These are phyloP conservation scores for Glonium stellatum DNA, from an alignment of 495 filamentous ascomycete genomes.

Conservation along the genomic window DNA sequence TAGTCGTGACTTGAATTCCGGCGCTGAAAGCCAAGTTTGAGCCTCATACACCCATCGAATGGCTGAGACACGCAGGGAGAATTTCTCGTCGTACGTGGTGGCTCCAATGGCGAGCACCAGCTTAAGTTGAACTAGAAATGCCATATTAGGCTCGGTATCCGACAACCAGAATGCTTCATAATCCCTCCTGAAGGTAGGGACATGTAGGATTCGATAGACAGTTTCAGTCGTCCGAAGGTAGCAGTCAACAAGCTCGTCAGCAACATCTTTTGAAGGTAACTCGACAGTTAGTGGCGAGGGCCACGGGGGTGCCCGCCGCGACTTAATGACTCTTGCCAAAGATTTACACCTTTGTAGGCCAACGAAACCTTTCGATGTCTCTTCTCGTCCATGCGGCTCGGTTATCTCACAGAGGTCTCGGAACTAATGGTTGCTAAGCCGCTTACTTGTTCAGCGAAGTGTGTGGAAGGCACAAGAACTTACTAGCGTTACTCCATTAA, in stretches of 20 bases:
- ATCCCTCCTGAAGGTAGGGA: slow-evolving; percentile 49
- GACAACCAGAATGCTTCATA: too few species aligned
- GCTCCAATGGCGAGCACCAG: too few species aligned
- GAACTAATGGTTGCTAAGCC: slow-evolving; percentile 33
- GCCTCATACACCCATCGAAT: too few species aligned
- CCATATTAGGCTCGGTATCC: too few species aligned
- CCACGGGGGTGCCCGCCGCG: slow-evolving; percentile 39
- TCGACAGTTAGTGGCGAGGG: slow-evolving; percentile 31
- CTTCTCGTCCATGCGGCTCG: slow-evolving; percentile 38
- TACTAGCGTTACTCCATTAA: slow-evolving; percentile 41
- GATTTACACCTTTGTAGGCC: slow-evolving; percentile 43
- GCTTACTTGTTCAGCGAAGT: neutral
- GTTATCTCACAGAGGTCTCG: slow-evolving; percentile 38
- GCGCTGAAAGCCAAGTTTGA: too few species aligned
- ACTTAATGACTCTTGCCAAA: slow-evolving; percentile 43
- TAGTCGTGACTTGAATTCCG: too few species aligned
- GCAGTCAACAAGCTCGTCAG: slow-evolving; percentile 44
- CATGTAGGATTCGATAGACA: slow-evolving; percentile 48
- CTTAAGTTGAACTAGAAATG: too few species aligned
- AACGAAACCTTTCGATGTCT: slow-evolving; percentile 32
- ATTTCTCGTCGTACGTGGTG: too few species aligned
- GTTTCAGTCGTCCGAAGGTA: slow-evolving; percentile 48
- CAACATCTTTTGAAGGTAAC: slow-evolving; percentile 43
- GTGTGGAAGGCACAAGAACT: slow-evolving; percentile 12
- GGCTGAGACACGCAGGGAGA: too few species aligned